Base-by-base conservation (phyloP, 805 yeast genomes). In the Peterozyma toletana region DNA sequence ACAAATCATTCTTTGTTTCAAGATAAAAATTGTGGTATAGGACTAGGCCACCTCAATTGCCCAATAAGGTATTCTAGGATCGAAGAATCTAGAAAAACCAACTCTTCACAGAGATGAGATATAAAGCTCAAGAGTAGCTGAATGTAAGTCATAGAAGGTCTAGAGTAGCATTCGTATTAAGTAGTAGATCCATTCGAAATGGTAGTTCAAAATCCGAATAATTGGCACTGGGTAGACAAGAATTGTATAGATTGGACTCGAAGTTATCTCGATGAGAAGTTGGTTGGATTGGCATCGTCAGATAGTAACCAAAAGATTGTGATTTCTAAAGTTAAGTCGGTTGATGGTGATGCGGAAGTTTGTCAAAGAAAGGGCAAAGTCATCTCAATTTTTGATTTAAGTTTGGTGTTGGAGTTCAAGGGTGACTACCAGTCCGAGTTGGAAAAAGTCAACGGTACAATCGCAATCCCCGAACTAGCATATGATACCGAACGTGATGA, bases 181-280 rank as follows among this genome's bases (percentile, higher is more conserved):
- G 27, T 21, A 5, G 7, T 5, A 21, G 7, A 21, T 21, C 27
- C 9, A 31, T 5, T 5, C 14, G 50, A 43, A 34, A 91, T 91
- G 97, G 97, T 86, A 35, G 90, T 93, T 30, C 84, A 88, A 66
- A 93, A 91, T 73, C 98, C 98, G 35, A 93, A 93, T 65, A 91
- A 91, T 68, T 91, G 99, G 99, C 99, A 93, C 73, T 93, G 98
- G 98, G 97, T 90, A 50, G 97, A 91, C 67, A 91, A 91, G 64
- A 93, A 93, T 71, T 93, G 99, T 67, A 75, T 91, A 45, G 82
- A 78, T 45, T 93, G 99, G 99, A 75, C 96, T 11, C 78, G 78
- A 48, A 71, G 75, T 35, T 91, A 91, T 62, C 86, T 93, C 62
- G 63, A 66, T 30, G 74, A 77, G 39, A 74, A 78, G 38, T 67